Base-by-base conservation (phyloP, 192 early-diverging fungal genomes). In the Rhizophagus sp. region DNA sequence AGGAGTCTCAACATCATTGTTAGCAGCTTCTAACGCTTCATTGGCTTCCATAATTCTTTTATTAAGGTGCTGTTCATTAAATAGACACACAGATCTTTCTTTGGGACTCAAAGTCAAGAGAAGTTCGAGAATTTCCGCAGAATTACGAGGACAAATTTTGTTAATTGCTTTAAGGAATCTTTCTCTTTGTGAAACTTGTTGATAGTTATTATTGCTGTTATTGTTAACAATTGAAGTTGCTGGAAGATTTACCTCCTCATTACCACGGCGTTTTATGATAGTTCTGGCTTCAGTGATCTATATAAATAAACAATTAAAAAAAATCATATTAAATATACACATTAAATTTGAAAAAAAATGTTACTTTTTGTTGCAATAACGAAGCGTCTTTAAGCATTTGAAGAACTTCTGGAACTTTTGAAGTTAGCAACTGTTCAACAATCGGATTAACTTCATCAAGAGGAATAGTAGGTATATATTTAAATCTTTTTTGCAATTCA, bases 1-100 rank as follows among this genome's bases (percentile, higher is more conserved):
- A 22, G 50, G 24, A 19, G 61, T 6, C 4, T 49, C 44, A 6
- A 64, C 66, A 17, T 79, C 82, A 49, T 73, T 75, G 1, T 82
- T 79, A 63, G 81, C 84, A 25, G 66, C 41, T 62, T 81, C 82
- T 34, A 88, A 71, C 22, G 87, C 85, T 57, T 76, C 73, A 65
- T 79, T 64, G 11, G 87, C 87, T 27, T 80, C 66, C 33, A 74
- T 2, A 22, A 88, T 80, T 62, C 82, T 88, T 44, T 81, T 79
- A 34, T 78, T 77, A 33, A 88, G 73, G 61, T 84, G 84, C n/a
- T 85, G 83, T 1, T 71, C 70, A 73, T 88, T 88, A 34, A 88
- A 88, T 13, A 84, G 50, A 57, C 87, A 88, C 33, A 86, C 50
- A 9, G 83, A 80, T n/a, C 87, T 77, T 62, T 88, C 87, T 62